Base-by-base conservation (phyloP, 495 filamentous ascomycete species). In the Achaetomiella virescens region DNA sequence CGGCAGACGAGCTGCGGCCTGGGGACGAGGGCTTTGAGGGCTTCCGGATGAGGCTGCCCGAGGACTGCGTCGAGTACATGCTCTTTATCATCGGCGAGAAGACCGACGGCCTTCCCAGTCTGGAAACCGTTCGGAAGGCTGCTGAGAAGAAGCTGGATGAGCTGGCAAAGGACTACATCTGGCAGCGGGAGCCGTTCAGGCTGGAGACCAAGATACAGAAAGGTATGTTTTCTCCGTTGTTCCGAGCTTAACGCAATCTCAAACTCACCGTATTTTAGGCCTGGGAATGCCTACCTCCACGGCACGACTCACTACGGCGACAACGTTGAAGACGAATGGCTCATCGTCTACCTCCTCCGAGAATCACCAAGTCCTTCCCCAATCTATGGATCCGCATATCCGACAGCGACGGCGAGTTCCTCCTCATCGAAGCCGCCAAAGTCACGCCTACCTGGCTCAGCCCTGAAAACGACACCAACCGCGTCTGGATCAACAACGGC, bases 271-370 rank as follows among this genome's bases (percentile, higher is more conserved):
- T 51, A 17, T 45, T 43, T 27, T 43, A 60, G 48, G 48, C 35
- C 47, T 57, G 68, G 76, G 72, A 1, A 61, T 78, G 21, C 62
- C 24, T 78, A 74, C 70, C 75, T 95, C 17, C 77, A 79, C 47
- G 91, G 91, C 10, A 72, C 75, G 42, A 93, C 89, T 6, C 86
- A 90, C 63, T 97, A 87, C 59, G 91, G 91, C 7, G 93, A 98
- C 70, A 90, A 89, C 3, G 84, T 97, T 8, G 93, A 96, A 63
- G 93, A 98, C 65, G 95, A 97, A 74, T 98, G 93, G 93, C 80
- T 97, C 2, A 84, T 97, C 49, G 90, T 97, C 24, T 96, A 91
- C 69, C 69, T 97, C 11, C 79, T 98, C n/a, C 83, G 87, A 35
- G 86, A 90, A 63, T 97, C 55, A 91, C 84, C 64, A 86, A 76